Conservation (phyloP, 2,329 filamentous ascomycete genomes). For the Scorias spongiosa region DNA sequence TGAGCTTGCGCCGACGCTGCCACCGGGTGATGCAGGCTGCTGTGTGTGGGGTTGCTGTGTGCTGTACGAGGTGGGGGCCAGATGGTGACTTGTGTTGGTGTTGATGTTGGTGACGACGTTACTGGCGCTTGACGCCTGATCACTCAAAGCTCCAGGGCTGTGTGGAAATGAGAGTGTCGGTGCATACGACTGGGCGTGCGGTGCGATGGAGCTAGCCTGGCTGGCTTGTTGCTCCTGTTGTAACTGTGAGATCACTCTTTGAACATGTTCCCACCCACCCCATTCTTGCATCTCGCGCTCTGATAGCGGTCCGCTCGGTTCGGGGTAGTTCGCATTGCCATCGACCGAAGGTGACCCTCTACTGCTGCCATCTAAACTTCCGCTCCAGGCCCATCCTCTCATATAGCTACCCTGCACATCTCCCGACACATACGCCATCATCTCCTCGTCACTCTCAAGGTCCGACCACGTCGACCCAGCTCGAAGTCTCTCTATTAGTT, state of each 20-base stretch:
- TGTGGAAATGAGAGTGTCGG: background rate
- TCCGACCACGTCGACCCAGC: constrained; percentile 23
- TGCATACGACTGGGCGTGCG: background rate
- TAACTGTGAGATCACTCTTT: constrained; percentile 45
- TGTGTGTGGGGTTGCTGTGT: background rate
- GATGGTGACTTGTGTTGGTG: background rate
- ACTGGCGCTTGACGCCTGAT: background rate
- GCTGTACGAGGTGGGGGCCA: background rate
- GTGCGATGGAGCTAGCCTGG: background rate
- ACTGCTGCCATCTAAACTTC: constrained; percentile 27
- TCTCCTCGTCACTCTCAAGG: constrained; percentile 62
- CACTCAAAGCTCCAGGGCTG: background rate
- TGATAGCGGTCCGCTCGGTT: constrained; percentile 3
- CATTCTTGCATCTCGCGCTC: constrained; percentile 40
- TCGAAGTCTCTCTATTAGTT: constrained; percentile 43
- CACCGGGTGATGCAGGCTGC: background rate
- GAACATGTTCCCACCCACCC: constrained; percentile 67
- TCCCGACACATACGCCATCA: constrained; percentile 71
- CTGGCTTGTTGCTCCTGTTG: constrained; percentile 28
- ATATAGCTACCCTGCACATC: constrained; percentile 72
- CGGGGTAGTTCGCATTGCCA: background rate
- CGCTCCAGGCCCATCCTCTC: constrained; percentile 66
- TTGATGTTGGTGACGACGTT: too few relatives aligned
- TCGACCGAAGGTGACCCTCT: background rate
- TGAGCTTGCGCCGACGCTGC: background rate